phyloP scores from a whole-genome alignment of 805 yeast species.

The Metschnikowia gruessii region DNA sequence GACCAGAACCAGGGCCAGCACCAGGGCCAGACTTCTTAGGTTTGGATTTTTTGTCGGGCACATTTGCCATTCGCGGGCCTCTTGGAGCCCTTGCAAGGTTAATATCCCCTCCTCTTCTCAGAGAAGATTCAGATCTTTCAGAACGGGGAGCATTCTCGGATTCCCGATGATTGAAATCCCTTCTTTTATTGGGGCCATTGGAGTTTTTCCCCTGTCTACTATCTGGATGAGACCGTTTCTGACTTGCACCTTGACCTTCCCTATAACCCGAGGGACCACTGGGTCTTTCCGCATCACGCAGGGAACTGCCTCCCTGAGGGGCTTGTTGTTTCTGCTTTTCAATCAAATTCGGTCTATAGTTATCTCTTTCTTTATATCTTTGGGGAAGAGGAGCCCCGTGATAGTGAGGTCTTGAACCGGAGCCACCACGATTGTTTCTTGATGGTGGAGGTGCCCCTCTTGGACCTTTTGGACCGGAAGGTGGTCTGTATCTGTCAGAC shows the following conservation, averaged over 20 bases:
- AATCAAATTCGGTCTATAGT: conserved; percentile 14
- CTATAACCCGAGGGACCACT: conserved; percentile 17
- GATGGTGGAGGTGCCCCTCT: conserved; percentile 16
- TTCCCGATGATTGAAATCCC: conserved; percentile 9
- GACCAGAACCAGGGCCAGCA: neutral
- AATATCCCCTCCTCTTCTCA: conserved; percentile 2
- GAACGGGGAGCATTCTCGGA: neutral
- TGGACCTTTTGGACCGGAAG: conserved; percentile 21
- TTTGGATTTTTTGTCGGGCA: conserved; percentile 3
- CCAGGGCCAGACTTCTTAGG: conserved; percentile 1
- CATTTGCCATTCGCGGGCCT: conserved; percentile 6
- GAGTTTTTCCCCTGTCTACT: neutral
- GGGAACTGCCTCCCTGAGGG: neutral
- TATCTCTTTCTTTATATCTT: conserved; percentile 18
- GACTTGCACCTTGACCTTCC: neutral
- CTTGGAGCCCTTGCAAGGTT: conserved; percentile 1
- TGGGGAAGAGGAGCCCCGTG: conserved; percentile 12
- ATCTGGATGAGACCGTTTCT: conserved; percentile 10
- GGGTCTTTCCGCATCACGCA: conserved; percentile 13
- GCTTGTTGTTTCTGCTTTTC: conserved; percentile 3
- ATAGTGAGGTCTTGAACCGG: conserved; percentile 9
- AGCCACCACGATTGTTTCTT: conserved; percentile 12
- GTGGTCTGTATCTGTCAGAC: conserved; percentile 23
- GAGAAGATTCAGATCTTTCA: conserved; percentile 1
- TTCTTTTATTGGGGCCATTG: conserved; percentile 8